Evolutionary conservation across 2,329 filamentous ascomycete genomes (phyloP).

Genomic region (Arthrinium phaeospermum): DNA sequence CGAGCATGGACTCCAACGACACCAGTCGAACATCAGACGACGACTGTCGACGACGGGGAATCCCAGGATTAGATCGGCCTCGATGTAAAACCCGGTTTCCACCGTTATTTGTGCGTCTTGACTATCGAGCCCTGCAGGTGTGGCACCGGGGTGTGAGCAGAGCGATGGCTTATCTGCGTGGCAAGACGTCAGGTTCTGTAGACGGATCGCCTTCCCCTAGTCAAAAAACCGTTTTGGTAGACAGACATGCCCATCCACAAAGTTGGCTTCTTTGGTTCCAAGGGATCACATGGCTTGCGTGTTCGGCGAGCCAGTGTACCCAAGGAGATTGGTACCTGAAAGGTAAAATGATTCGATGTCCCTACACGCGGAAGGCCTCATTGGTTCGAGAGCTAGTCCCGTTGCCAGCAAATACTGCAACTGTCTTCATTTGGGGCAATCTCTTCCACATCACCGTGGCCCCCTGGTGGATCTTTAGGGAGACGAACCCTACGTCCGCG

Average conservation of each 20-base stretch:
- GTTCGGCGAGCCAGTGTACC: background rate
- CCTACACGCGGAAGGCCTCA: background rate
- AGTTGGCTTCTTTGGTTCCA: background rate
- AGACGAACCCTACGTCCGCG: background rate
- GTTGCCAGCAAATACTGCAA: background rate
- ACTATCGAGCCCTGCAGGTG: background rate
- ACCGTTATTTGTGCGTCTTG: background rate
- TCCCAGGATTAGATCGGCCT: background rate
- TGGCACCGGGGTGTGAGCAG: background rate
- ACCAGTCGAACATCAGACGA: conserved; percentile 6
- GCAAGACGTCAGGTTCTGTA: background rate
- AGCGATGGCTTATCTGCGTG: background rate
- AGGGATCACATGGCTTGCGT: conserved; percentile 5
- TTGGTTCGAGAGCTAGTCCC: background rate
- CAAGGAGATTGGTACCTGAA: conserved; percentile 2
- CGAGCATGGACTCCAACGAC: background rate
- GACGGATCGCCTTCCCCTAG: background rate
- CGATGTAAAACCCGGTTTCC: background rate
- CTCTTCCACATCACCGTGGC: background rate
- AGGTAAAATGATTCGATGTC: background rate
- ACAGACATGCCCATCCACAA: background rate
- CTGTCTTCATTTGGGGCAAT: background rate
- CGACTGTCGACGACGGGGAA: background rate
- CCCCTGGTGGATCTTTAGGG: background rate
- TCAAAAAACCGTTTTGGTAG: background rate